phyloP scores from a whole-genome alignment of 139 green algal genomes.

The Zygnema cylindricum region DNA sequence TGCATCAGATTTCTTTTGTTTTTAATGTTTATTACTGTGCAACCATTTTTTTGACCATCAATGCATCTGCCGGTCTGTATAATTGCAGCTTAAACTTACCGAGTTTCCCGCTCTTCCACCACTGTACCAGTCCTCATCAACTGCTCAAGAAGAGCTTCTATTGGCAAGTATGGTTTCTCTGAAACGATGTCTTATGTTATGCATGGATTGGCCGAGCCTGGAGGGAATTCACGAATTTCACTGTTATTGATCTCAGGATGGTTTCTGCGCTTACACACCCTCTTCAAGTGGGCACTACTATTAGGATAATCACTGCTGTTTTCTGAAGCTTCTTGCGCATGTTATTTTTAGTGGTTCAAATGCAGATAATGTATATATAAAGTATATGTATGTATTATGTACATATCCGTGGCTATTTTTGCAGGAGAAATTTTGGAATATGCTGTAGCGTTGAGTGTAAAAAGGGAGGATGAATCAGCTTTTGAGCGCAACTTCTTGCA shows the following conservation, averaged over 20 bases:
- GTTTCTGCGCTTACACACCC: neutral
- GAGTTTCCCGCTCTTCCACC: conserved; percentile 54
- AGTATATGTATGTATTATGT: no score
- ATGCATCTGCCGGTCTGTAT: no score
- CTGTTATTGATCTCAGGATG: neutral
- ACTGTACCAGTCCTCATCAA: conserved; percentile 41
- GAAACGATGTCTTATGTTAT: neutral
- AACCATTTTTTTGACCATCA: no score
- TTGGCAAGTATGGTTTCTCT: conserved; percentile 35
- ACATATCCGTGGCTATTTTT: no score
- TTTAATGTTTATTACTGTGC: conserved; percentile 38
- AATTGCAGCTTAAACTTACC: conserved; percentile 56
- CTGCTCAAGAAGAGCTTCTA: conserved; percentile 49
- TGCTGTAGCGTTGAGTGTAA: conserved; percentile 82
- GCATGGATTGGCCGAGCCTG: neutral
- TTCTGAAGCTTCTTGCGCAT: neutral
- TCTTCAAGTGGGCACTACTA: neutral
- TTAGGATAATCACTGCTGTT: conserved; percentile 17
- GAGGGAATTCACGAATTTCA: neutral
- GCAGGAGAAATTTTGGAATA: conserved; percentile 88
- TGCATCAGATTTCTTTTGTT: neutral
- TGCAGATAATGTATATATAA: neutral
- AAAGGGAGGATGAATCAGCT: conserved; percentile 77
- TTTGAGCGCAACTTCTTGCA: conserved; percentile 92
- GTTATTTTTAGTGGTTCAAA: neutral